Conservation (phyloP, 768 basidiomycete species). For the Pleurotus pulmonarius region DNA sequence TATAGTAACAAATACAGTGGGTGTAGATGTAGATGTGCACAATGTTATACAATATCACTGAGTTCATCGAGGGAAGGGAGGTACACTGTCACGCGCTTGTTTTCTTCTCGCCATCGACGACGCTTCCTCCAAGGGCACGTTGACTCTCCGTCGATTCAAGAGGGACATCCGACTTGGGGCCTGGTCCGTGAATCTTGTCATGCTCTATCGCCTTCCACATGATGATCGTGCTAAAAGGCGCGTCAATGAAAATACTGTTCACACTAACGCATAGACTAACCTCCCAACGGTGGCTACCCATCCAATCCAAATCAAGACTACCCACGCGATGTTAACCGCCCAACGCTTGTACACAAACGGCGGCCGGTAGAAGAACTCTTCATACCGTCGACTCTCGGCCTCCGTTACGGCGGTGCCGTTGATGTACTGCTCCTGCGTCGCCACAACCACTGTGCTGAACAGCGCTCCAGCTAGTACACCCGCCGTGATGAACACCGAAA, state of each 20-base stretch:
- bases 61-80: no score
- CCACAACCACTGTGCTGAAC: constrained; percentile 27
- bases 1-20: no score
- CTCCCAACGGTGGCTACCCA: constrained; percentile 22
- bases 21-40: no score
- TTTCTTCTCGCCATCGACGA: no score
- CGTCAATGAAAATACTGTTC: no score
- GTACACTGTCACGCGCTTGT: no score
- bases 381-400: constrained; percentile 11
- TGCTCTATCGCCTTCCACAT: constrained; percentile 13
- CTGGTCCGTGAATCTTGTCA: constrained; percentile 10
- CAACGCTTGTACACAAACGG: constrained; percentile 25
- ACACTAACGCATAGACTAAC: constrained; percentile 10
- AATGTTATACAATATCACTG: no score
- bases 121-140: no score
- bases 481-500: constrained; percentile 20
- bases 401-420: constrained; percentile 18
- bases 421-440: constrained; percentile 19
- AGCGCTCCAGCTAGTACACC: constrained; percentile 25
- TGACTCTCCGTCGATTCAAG: neutral
- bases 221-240: constrained; percentile 8
- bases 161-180: constrained; percentile 3
- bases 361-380: constrained; percentile 19
- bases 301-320: constrained; percentile 29
- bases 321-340: constrained; percentile 27